Percentiles rank a stretch among this genome's conserved stretches.
Conservation (phyloP, 495 filamentous ascomycete species). For the Penicillium angulare region DNA sequence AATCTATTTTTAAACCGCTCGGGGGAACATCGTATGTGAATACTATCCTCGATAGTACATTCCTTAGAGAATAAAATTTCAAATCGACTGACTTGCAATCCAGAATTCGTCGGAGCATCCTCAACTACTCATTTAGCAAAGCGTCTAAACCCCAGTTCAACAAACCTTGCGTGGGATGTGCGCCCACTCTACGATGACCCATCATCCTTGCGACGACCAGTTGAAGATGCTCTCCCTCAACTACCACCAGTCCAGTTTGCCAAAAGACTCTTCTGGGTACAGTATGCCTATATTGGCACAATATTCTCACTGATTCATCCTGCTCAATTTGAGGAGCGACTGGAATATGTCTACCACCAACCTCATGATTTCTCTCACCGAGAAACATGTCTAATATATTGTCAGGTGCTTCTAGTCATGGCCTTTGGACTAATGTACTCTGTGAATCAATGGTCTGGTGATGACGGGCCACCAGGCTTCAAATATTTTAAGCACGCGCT, state of each 20-base stretch:
- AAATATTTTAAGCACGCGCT: constrained; percentile 49
- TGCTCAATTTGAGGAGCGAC: constrained; percentile 39
- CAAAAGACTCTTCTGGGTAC: constrained; percentile 45
- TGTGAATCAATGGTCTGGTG: constrained; percentile 50
- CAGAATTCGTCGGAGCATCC: constrained; percentile 37
- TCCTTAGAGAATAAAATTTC: not conserved
- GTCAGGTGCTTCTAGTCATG: constrained; percentile 43
- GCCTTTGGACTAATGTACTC: constrained; percentile 55
- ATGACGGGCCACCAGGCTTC: constrained; percentile 49
- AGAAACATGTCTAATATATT: constrained; percentile 36
- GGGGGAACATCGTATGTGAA: constrained; percentile 36
- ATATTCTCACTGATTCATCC: constrained; percentile 50
- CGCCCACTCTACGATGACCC: constrained; percentile 40
- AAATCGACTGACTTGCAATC: not conserved
- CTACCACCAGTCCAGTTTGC: constrained; percentile 46
- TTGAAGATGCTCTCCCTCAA: constrained; percentile 26
- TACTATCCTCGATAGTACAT: not conserved
- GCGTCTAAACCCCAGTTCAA: constrained; percentile 33
- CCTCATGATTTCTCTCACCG: constrained; percentile 32
- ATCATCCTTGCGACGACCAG: constrained; percentile 29
- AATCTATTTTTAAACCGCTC: constrained; percentile 35
- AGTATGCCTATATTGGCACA: constrained; percentile 52
- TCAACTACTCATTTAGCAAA: constrained; percentile 35
- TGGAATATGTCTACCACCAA: constrained; percentile 37
- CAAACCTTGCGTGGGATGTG: constrained; percentile 40